A percentile compares a stretch with the other conserved stretches of the same genome.
Evolutionary conservation across 352 stramenopile species (phyloP).

Genomic region (Peronospora destructor): DNA sequence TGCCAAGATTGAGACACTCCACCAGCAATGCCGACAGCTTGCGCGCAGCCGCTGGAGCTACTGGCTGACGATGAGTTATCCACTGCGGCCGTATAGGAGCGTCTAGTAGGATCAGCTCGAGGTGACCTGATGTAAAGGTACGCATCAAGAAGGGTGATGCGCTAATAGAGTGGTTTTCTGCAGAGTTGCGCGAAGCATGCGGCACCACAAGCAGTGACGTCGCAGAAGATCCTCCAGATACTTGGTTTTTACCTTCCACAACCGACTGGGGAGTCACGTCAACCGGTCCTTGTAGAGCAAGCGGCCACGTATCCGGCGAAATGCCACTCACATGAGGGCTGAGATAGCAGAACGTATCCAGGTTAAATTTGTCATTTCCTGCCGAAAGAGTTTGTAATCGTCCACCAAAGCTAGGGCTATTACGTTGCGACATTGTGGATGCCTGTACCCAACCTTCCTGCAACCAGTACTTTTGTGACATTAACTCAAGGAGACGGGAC

Average conservation of each 20-base stretch:
- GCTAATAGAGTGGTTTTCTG: slow-evolving; percentile 28
- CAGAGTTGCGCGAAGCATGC: slow-evolving; percentile 23
- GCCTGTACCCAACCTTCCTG: slow-evolving; percentile 51
- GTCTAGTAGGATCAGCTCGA: slow-evolving; percentile 69
- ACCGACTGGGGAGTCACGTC: slow-evolving; percentile 50
- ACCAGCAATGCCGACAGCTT: slow-evolving; percentile 51
- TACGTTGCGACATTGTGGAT: slow-evolving; percentile 3
- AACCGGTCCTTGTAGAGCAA: slow-evolving; percentile 64
- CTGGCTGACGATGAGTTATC: slow-evolving; percentile 34
- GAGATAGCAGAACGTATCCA: slow-evolving; percentile 36
- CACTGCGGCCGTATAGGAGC: slow-evolving; percentile 53
- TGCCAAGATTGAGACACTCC: slow-evolving; percentile 66
- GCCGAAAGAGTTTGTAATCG: slow-evolving; percentile 1
- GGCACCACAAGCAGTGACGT: slow-evolving; percentile 50
- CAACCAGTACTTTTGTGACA: slow-evolving; percentile 83
- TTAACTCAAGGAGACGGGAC: slow-evolving; percentile 47
- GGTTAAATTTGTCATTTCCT: slow-evolving; percentile 7
- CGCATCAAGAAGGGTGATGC: slow-evolving; percentile 57
- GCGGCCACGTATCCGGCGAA: slow-evolving; percentile 62
- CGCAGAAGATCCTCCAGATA: slow-evolving; percentile 35
- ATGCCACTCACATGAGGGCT: slow-evolving; percentile 65
- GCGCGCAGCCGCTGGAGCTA: slow-evolving; percentile 5
- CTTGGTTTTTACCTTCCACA: slow-evolving; percentile 46
- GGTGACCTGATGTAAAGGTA: slow-evolving; percentile 65
- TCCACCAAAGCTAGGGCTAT: slow-evolving; percentile 13